Evolutionary conservation across 1,139 yeast species (phyloP), one percentile per base, ranked within the genome.

Genomic region (Nakaseomyces delphensis): DNA sequence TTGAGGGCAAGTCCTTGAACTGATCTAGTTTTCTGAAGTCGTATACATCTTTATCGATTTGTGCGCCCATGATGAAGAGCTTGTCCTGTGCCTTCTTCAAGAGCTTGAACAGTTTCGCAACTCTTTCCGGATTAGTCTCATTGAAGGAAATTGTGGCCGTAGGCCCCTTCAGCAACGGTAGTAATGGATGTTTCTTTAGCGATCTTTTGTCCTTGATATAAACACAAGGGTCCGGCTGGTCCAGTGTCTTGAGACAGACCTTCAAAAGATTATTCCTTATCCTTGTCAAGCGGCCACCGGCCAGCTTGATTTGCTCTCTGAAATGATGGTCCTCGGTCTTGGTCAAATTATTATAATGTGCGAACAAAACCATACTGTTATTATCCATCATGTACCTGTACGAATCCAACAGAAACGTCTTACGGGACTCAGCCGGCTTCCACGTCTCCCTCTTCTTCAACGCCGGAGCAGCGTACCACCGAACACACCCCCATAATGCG

Each of bases 1-100:
- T 70, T 4, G 79, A 66, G 35, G 95, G 94, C 57, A 89, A 72
- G 29, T 73, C 75, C 67, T 85, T 83, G 68, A 85, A 84, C 46
- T 67, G 55, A 44, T 76, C 68, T 43, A 91, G 66, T 43, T 78
- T 71, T 1, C 66, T 66, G 31, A 76, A 55, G 52, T 78, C 75
- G 56, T 73, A 71, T 13, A 77, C 68, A 10, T 73, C 69, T 15
- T 73, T 69, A 50, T 84, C 94, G 29, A 91, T 71, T 54, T 78
- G 76, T 29, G 95, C 97, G 37, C 97, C 98, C 46, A 91, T 73
- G 38, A 91, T 65, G 49, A 86, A 76, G 53, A 91, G 66, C 57
- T 77, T 79, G 56, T 86, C 96, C 55, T 77, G 78, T 38, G 83
- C 75, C 16, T 53, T 59, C 53, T 77, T 81, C 44, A 87, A 61